Evolutionary conservation across 2,329 filamentous ascomycete species (phyloP).

Genomic region (Paradendryphiella salina): DNA sequence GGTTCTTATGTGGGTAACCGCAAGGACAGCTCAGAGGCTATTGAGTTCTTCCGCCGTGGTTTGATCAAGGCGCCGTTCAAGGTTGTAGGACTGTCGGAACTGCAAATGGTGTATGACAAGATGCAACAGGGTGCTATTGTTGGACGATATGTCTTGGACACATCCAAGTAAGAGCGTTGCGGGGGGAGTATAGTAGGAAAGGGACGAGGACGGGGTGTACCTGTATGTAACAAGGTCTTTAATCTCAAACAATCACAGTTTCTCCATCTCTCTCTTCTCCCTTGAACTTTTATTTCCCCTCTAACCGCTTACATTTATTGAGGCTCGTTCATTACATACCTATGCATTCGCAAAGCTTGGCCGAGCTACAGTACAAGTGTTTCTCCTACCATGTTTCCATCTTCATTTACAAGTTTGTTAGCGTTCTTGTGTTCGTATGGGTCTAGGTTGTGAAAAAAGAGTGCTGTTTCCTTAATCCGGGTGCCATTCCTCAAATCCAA

Average conservation of each 20-base stretch:
- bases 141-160: conserved; percentile 81
- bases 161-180: conserved; percentile 42
- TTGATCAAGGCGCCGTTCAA: conserved; percentile 88
- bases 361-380: too few species aligned
- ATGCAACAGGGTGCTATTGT: conserved; percentile 69
- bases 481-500: neutral
- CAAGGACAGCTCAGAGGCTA: conserved; percentile 81
- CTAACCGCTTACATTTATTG: too few species aligned
- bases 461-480: neutral
- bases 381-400: too few species aligned
- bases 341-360: too few species aligned
- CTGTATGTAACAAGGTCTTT: conserved; percentile 14
- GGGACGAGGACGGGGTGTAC: neutral
- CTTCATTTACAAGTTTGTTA: too few species aligned
- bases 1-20: conserved; percentile 89
- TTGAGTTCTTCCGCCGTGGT: conserved; percentile 85
- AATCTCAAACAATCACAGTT: neutral
- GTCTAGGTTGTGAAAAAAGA: neutral
- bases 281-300: too few species aligned
- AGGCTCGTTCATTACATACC: too few species aligned
- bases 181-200: neutral
- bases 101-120: conserved; percentile 77
- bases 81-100: conserved; percentile 76
- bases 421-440: too few species aligned
- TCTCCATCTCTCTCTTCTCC: neutral